phyloP scores from a whole-genome alignment of 768 basidiomycete species.

The Psilocybe tampanensis region DNA sequence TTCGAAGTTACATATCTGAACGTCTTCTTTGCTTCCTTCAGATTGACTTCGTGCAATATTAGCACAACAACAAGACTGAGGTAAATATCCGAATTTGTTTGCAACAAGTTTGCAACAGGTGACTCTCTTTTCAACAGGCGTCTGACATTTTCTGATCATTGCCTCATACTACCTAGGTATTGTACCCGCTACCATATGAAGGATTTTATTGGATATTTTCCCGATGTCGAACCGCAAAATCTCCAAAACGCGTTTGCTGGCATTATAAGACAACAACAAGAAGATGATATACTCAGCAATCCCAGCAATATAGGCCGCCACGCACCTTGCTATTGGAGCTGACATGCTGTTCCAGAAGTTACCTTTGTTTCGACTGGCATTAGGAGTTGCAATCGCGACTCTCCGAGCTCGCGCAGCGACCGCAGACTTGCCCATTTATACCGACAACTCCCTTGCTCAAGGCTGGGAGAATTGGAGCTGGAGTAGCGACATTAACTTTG shows the following conservation, averaged over 20 bases:
- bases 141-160: not conserved
- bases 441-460: slow-evolving; percentile 39
- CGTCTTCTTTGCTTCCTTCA: no score
- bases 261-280: not conserved
- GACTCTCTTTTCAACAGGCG: not conserved
- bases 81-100: not conserved
- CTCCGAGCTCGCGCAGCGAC: slow-evolving; percentile 22
- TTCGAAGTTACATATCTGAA: no score
- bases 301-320: no score
- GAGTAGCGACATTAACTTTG: slow-evolving; percentile 43
- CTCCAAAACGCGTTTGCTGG: not conserved
- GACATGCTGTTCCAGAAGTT: slow-evolving; percentile 8
- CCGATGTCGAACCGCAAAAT: not conserved
- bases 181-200: not conserved
- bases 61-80: no score
- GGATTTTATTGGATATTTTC: not conserved
- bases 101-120: not conserved
- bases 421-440: slow-evolving; percentile 42
- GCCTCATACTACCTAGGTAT: not conserved
- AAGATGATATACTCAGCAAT: not conserved
- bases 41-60: no score
- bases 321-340: not conserved
- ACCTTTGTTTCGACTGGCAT: slow-evolving; percentile 15
- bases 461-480: slow-evolving; percentile 60
- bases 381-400: slow-evolving; percentile 20